Evolutionary conservation across 1,284 basidiomycete species (phyloP).

Genomic region (Heterobasidion parviporum): DNA sequence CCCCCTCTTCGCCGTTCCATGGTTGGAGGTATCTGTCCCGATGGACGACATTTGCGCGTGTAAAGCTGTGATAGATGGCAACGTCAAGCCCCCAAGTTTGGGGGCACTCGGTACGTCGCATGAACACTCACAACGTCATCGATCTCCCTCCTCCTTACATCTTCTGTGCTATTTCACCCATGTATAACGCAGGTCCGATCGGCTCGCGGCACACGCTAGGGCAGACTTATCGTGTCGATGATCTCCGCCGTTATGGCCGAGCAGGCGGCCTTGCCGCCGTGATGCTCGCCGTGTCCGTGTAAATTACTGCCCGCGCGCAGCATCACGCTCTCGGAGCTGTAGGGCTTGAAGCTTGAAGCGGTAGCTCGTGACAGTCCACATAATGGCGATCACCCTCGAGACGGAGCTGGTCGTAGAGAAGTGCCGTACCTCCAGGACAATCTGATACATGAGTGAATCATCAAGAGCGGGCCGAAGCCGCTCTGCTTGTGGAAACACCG

Average conservation of each 20-base stretch:
- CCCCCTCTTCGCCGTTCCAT: conserved; percentile 81
- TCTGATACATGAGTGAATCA: conserved; percentile 24
- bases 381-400: conserved; percentile 79
- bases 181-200: conserved; percentile 52
- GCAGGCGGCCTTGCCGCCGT: conserved; percentile 36
- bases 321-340: conserved; percentile 77
- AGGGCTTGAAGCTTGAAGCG: conserved; percentile 83
- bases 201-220: conserved; percentile 78
- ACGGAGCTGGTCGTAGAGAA: conserved; percentile 66
- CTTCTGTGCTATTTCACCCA: conserved; percentile 1
- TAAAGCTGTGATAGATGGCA: conserved; percentile 72
- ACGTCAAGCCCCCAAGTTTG: conserved; percentile 80
- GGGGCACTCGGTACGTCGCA: conserved; percentile 68
- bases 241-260: conserved; percentile 62
- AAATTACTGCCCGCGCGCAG: conserved; percentile 53
- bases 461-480: no score
- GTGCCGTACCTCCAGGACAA: conserved; percentile 71
- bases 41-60: conserved; percentile 57
- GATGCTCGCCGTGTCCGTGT: conserved; percentile 36
- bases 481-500: no score
- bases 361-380: conserved; percentile 82
- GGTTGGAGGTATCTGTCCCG: conserved; percentile 67
- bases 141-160: conserved; percentile 7
- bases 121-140: no score
- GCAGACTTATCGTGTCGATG: conserved; percentile 55